phyloP scores from a whole-genome alignment of 805 yeast species.

The Starmerella etchellsii region DNA sequence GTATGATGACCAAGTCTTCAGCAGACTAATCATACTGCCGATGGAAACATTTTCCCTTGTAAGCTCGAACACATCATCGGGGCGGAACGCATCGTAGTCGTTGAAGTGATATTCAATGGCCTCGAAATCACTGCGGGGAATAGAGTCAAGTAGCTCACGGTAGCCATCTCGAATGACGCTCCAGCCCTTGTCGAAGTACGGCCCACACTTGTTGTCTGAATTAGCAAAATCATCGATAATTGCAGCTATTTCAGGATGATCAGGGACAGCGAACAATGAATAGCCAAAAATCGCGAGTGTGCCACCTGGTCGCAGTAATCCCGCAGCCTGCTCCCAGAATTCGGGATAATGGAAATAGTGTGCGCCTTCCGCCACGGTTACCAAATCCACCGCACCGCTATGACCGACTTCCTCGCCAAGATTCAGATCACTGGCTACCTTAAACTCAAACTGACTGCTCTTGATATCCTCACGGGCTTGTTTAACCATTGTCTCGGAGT shows the following conservation, averaged over 20 bases:
- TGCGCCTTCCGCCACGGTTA: slow-evolving; percentile 69
- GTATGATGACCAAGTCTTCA: slow-evolving; percentile 58
- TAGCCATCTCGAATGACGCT: slow-evolving; percentile 35
- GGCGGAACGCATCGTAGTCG: slow-evolving; percentile 20
- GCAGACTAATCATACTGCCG: slow-evolving; percentile 37
- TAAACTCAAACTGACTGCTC: slow-evolving; percentile 13
- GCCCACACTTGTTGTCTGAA: slow-evolving; percentile 34
- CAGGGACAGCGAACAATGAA: slow-evolving; percentile 51
- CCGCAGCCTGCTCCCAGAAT: slow-evolving; percentile 39
- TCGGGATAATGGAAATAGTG: slow-evolving; percentile 63
- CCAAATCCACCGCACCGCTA: slow-evolving; percentile 40
- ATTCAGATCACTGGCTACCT: slow-evolving; percentile 19
- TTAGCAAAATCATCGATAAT: slow-evolving; percentile 42
- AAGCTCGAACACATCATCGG: slow-evolving; percentile 17
- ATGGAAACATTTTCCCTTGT: slow-evolving; percentile 27
- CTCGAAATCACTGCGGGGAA: slow-evolving; percentile 34
- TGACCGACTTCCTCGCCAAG: slow-evolving; percentile 16
- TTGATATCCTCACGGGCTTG: slow-evolving; percentile 27
- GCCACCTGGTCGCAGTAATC: slow-evolving; percentile 46
- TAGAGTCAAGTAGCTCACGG: slow-evolving; percentile 28
- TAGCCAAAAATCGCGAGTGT: slow-evolving; percentile 72
- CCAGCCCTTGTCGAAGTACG: slow-evolving; percentile 83
- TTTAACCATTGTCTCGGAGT: slow-evolving; percentile 43
- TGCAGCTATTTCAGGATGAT: slow-evolving; percentile 42
- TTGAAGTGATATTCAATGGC: slow-evolving; percentile 29